Base-by-base conservation (phyloP, 768 basidiomycete species). In the Lactarius indigo region DNA sequence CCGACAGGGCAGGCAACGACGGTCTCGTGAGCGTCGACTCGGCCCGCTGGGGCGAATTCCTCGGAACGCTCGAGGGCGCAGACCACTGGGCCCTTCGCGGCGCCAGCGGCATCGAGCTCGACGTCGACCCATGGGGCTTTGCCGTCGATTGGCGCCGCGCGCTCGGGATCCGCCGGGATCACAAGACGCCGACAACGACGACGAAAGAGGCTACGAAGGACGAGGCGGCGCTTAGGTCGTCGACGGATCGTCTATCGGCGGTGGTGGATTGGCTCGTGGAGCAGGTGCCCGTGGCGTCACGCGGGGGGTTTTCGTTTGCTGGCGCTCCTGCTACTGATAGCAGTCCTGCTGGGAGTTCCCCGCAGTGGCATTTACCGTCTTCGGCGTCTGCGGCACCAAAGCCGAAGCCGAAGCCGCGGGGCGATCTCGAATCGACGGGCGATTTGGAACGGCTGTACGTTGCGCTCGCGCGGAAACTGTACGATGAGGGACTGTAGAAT, bases 21-120 rank as follows among this genome's bases (percentile, higher is more conserved):
- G 94, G 94, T 0, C 81, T 98, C 41, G 96, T 98, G 18, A 90
- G 90, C 18, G 82, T 99, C n/a, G 87, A 91, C 70, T 92, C 90
- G 72, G 94, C 97, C 6, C 87, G 88, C 70, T 98, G 96, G 96
- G 97, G 97, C 20, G 92, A 97, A 73, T 98, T 95, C 75, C 78
- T 99, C 37, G 97, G 97, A 4, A 85, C 86, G 20, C 80, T 98
- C 73, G 91, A 96, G 69, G 90, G 88, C 1, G 90, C 88, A 71
- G 95, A 99, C 79, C 97, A 99, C 73, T 99, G 97, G 97, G 91
- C 96, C 72, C 84, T 98, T 75, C 79, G 97, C 68, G 97, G 96
- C 0, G 88, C 92, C 26, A 78, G 89, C n/a, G 92, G 94, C 4
- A 79, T 88, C 71, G 91, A 89, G 64, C 81, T 85, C 57, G 85